Evolutionary conservation across 345 rosid species (phyloP), one percentile per base, ranked within the genome.

Genomic region (Lepidium didymum): DNA sequence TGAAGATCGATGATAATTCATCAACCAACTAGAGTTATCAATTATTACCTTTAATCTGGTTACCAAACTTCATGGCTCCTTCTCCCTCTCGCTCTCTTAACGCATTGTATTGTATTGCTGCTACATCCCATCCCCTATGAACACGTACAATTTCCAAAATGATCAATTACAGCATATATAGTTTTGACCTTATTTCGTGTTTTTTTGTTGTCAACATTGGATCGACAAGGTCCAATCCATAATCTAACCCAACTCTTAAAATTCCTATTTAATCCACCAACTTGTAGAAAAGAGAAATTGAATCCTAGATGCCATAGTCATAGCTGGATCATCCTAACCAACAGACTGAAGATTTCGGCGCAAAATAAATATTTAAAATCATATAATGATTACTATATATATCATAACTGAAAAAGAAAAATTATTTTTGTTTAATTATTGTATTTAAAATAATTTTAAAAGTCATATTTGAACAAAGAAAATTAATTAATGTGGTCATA

Each of bases 31-130:
- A 45, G 25, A 54, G 11, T 57, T 50, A 53, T 53, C 15, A 47
- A 54, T 75, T 68, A 54, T 68, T 68, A 75, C 78, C 78, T 68
- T 75, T 62, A 56, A 62, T 75, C 62, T 40, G 54, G 8, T 46
- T 15, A 68, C 65, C 70, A 62, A 64, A 55, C 61, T 62, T 75
- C 70, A 75, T 68, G 27, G 8, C 74, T 62, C 66, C 74, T 54
- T 56, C 70, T 40, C 74, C 59, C 13, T 68, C 62, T 8, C 64
- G 69, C 64, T 68, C 62, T 8, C 64, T 69, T 59, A 75, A 45
- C 21, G 56, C 78, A 68, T 62, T 75, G 75, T 60, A 61, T 61
- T 68, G 55, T 42, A 55, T 68, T 23, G 64, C 34, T 68, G 74
- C 11, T 62, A 69, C 61, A 62, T 75, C 74, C 78, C 74, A 75